Evolutionary conservation across 2,329 filamentous ascomycete genomes (phyloP).

Genomic region (Alternaria tenuissima): DNA sequence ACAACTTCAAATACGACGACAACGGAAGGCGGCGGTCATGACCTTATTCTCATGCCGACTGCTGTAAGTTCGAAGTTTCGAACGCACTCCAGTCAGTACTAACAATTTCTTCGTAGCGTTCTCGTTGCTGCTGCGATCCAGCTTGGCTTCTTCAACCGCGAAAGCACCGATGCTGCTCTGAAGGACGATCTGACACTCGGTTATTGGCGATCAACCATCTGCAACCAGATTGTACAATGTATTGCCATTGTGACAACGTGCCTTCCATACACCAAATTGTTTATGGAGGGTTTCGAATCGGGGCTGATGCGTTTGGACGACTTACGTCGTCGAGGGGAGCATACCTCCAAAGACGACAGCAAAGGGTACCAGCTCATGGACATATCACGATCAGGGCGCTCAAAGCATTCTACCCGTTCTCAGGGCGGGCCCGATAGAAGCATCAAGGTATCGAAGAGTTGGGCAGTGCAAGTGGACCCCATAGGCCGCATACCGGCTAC

Average conservation of each 20-base stretch:
- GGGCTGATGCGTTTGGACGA: constrained; percentile 36
- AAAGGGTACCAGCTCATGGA: constrained; percentile 28
- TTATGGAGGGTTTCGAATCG: constrained; percentile 41
- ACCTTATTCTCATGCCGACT: constrained; percentile 30
- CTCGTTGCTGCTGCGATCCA: constrained; percentile 24
- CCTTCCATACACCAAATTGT: constrained; percentile 39
- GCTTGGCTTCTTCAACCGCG: constrained; percentile 26
- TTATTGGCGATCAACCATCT: constrained; percentile 37
- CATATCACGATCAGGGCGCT: constrained; percentile 18
- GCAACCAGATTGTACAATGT: constrained; percentile 35
- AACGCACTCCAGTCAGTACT: neutral
- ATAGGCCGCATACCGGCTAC: constrained; percentile 4
- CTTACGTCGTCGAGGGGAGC: constrained; percentile 20
- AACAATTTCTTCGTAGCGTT: constrained; percentile 17
- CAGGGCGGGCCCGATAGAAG: constrained; percentile 1
- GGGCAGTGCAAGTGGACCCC: constrained; percentile 21
- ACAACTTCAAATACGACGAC: constrained; percentile 22
- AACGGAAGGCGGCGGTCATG: constrained; percentile 29
- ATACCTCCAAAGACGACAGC: constrained; percentile 20
- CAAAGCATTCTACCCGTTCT: neutral
- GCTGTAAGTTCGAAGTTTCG: constrained; percentile 15
- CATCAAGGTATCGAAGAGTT: constrained; percentile 24
- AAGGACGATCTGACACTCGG: constrained; percentile 35
- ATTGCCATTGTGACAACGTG: constrained; percentile 39
- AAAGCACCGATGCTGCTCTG: constrained; percentile 12